Conservation (phyloP, 768 basidiomycete genomes). For the Termitomyces titanicus region DNA sequence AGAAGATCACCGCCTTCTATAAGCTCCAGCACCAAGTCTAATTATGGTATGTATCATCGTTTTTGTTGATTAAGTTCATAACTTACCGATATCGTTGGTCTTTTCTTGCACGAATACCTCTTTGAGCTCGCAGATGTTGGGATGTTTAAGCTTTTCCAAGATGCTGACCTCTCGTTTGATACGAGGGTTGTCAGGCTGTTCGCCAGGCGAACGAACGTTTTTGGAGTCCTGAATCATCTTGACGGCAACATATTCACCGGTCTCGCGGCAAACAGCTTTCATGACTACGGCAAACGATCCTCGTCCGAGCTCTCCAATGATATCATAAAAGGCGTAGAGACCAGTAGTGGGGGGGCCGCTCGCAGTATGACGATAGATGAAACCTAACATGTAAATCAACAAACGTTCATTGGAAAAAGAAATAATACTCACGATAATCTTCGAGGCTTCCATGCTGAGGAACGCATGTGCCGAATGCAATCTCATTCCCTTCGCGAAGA, state of each 20-base stretch:
- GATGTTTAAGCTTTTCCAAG: constrained; percentile 71
- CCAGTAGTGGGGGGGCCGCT: constrained; percentile 45
- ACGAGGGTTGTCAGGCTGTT: constrained; percentile 22
- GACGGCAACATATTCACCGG: constrained; percentile 78
- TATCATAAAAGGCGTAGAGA: constrained; percentile 63
- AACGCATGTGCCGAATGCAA: constrained; percentile 70
- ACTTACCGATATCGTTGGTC: constrained; percentile 53
- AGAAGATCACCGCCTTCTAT: constrained; percentile 88
- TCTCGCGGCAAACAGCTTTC: constrained; percentile 69
- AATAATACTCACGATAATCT: constrained; percentile 63
- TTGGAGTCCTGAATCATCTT: constrained; percentile 75
- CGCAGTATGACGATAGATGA: constrained; percentile 67
- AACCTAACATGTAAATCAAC: constrained; percentile 39
- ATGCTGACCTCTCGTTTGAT: constrained; percentile 78
- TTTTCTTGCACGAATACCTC: constrained; percentile 68
- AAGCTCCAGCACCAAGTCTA: constrained; percentile 81
- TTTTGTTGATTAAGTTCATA: neutral
- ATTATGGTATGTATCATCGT: constrained; percentile 7
- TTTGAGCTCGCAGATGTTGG: constrained; percentile 76
- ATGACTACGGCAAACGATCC: constrained; percentile 91
- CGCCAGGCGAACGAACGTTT: constrained; percentile 27
- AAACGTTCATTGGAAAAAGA: neutral
- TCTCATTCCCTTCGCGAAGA: constrained; percentile 77
- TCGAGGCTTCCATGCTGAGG: constrained; percentile 48
- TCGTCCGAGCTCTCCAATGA: constrained; percentile 72